A percentile compares a stretch with the other conserved stretches of the same genome.
These are phyloP conservation scores for Leavenworthia alabamica DNA, from an alignment of 345 rosid species.

Conservation along the genomic window DNA sequence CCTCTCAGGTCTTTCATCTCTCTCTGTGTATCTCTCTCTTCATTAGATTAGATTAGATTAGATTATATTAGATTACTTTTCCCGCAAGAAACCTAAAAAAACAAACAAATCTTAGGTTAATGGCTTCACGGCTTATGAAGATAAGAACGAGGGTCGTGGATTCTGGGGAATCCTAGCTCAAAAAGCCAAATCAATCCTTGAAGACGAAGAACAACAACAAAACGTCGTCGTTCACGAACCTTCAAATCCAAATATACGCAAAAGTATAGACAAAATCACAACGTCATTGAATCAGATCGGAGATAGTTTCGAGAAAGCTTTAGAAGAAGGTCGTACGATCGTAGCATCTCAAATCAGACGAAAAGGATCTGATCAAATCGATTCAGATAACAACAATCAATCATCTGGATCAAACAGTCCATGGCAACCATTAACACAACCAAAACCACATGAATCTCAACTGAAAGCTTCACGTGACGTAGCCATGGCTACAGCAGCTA, in stretches of 20 bases:
- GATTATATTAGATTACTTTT: neutral
- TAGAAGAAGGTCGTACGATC: slow-evolving; percentile 81
- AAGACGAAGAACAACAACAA: slow-evolving; percentile 44
- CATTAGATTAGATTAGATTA: neutral
- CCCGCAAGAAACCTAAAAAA: slow-evolving; percentile 8
- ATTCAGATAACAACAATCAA: slow-evolving; percentile 31
- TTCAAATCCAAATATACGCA: slow-evolving; percentile 56
- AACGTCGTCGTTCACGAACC: slow-evolving; percentile 20
- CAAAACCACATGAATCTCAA: slow-evolving; percentile 57
- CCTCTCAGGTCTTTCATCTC: slow-evolving; percentile 45
- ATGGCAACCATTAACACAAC: slow-evolving; percentile 42
- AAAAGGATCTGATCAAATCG: slow-evolving; percentile 42
- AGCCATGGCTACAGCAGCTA: slow-evolving; percentile 99
- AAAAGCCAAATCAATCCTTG: slow-evolving; percentile 77
- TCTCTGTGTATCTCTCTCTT: neutral
- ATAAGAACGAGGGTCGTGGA: slow-evolving; percentile 41
- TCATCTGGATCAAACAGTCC: slow-evolving; percentile 37
- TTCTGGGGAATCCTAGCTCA: slow-evolving; percentile 87
- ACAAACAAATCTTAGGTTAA: slow-evolving; percentile 20
- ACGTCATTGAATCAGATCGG: slow-evolving; percentile 80
- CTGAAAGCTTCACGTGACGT: slow-evolving; percentile 99
- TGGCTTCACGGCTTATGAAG: slow-evolving; percentile 68
- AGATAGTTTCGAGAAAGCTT: slow-evolving; percentile 82
- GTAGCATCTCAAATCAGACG: slow-evolving; percentile 70
- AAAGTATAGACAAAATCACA: slow-evolving; percentile 65